Evolutionary conservation across 2,329 filamentous ascomycete genomes (phyloP).

Genomic region (Fusarium phyllophilum): DNA sequence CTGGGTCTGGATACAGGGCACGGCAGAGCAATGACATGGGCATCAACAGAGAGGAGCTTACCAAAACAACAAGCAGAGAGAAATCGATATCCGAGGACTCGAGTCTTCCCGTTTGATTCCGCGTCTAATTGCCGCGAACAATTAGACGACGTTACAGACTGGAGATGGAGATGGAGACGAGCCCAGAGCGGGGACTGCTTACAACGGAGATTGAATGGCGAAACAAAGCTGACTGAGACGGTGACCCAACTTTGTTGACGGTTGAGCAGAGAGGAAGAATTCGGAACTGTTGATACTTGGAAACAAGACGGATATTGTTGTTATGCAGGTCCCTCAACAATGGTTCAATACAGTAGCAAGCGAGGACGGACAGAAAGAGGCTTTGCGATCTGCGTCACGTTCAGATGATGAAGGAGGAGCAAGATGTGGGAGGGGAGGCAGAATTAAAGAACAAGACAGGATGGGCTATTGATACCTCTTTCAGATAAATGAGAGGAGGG

Average conservation of each 20-base stretch:
- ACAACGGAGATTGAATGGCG: constrained; percentile 29
- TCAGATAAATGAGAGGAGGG: constrained; percentile 10
- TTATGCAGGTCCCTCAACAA: constrained; percentile 17
- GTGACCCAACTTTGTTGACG: constrained; percentile 25
- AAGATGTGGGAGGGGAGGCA: constrained; percentile 30
- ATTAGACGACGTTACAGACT: constrained; percentile 12
- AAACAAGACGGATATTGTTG: constrained; percentile 15
- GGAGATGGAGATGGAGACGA: background rate
- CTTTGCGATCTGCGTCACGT: constrained; percentile 33
- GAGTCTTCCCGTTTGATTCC: constrained; percentile 7
- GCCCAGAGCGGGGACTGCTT: constrained; percentile 4
- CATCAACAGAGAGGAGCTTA: constrained; percentile 31
- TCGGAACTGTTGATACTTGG: constrained; percentile 10
- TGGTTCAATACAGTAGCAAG: constrained; percentile 1
- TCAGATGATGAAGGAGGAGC: constrained; percentile 15
- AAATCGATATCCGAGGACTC: constrained; percentile 25
- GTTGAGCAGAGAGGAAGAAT: constrained; percentile 22
- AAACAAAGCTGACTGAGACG: constrained; percentile 15
- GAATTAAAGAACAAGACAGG: constrained; percentile 25
- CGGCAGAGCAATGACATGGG: constrained; percentile 14
- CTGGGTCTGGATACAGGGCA: constrained; percentile 14
- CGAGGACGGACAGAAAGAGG: constrained; percentile 4
- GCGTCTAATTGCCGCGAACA: constrained; percentile 23
- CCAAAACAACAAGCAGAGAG: constrained; percentile 29
- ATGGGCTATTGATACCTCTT: constrained; percentile 27